Evolutionary conservation across 345 rosid genomes (phyloP), one percentile per base, ranked within the genome.

Genomic region (Populus nigra): DNA sequence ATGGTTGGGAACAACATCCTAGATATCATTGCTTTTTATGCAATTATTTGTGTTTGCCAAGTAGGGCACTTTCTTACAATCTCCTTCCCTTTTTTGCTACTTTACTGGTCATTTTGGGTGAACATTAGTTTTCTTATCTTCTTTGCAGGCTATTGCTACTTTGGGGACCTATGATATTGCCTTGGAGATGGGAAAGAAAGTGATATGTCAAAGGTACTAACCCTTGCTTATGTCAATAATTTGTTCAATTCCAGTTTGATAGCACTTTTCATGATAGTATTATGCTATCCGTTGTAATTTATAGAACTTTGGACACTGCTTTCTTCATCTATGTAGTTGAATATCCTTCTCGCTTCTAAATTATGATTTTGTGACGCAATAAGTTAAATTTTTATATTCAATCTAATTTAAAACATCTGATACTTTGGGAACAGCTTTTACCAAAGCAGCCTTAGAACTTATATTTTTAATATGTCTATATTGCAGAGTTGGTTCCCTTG

Each of bases 131-230:
- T 65, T 65, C 8, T 18, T 33, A 4, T 49, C 36, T 80, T 80
- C 47, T 6, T 29, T 81, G 73, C 84, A 94, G 98, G 95, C 90
- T 66, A 83, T 91, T 73, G 98, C 97, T 65, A 88, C 95, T 38
- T 90, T 94, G 69, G 97, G 97, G 68, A 93, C 97, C 33, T 94
- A 91, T 83, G 98, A 94, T 80, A 89, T 93, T 72, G 94, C 96
- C 8, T 75, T 91, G 77, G 97, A 93, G 82, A 81, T 94, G 84
- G 98, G 97, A 73, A 93, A 90, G 92, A 94, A 94, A 88, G 88
- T 93, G 61, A 85, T 94, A 77, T 93, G 97, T 82, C 97, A 90
- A 85, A 93, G 98, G 98, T 93, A 67, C 63, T 66, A 66, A 57
- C 33, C 36, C 38, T 72, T 65, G 65, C 69, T 69, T 35, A 2